Conservation (phyloP, 495 filamentous ascomycete genomes). For the Collariella sp. region DNA sequence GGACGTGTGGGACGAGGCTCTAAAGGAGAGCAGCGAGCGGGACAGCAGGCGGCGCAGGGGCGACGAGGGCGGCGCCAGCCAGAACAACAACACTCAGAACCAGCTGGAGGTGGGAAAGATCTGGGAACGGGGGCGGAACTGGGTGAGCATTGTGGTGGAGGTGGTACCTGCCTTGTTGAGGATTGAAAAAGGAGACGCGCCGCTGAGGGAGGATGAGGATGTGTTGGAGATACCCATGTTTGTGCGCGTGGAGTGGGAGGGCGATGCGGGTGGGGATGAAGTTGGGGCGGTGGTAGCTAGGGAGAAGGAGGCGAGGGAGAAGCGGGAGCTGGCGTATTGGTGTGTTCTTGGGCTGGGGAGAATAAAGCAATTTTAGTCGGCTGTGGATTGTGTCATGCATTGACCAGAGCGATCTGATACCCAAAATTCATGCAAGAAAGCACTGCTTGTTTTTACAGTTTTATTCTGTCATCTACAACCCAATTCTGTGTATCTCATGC, state of each 20-base stretch:
- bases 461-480: background rate
- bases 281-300: slow-evolving; percentile 25
- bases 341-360: slow-evolving; percentile 81
- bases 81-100: slow-evolving; percentile 33
- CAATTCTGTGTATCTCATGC: slow-evolving; percentile 1
- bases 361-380: slow-evolving; percentile 48
- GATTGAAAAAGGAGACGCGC: slow-evolving; percentile 3
- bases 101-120: slow-evolving; percentile 86
- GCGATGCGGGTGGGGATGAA: slow-evolving; percentile 63
- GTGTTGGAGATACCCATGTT: slow-evolving; percentile 93
- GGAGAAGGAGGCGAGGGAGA: slow-evolving; percentile 41
- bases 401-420: background rate
- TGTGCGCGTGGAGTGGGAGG: slow-evolving; percentile 87
- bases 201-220: slow-evolving; percentile 65
- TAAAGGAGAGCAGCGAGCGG: slow-evolving; percentile 41
- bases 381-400: background rate
- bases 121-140: slow-evolving; percentile 91
- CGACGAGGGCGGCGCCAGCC: slow-evolving; percentile 29
- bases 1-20: slow-evolving; percentile 91
- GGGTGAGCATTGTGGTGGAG: slow-evolving; percentile 86
- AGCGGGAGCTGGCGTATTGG: slow-evolving; percentile 88
- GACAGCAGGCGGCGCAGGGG: slow-evolving; percentile 28
- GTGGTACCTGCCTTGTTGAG: slow-evolving; percentile 62
- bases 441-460: background rate
- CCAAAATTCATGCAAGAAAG: background rate